A percentile compares a stretch with the other conserved stretches of the same genome.
Evolutionary conservation across 352 stramenopile species (phyloP).

Genomic region (Phytophthora foliorum): DNA sequence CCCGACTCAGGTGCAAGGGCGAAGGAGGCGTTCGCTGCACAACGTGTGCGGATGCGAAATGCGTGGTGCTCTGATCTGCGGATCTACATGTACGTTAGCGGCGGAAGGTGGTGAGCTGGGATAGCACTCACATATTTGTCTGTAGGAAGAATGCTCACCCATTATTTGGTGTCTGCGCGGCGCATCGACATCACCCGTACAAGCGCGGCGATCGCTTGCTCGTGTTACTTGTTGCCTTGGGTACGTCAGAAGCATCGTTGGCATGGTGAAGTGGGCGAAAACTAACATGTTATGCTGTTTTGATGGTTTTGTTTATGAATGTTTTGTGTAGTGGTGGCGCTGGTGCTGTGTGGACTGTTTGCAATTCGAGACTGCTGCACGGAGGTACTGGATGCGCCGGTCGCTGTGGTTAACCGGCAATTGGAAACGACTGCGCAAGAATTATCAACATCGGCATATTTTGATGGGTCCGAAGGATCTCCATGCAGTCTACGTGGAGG

Average conservation of each 20-base stretch:
- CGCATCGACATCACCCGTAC: constrained; percentile 67
- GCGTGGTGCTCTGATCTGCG: constrained; percentile 54
- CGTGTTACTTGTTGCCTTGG: constrained; percentile 53
- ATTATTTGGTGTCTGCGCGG: constrained; percentile 47
- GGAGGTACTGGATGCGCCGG: constrained; percentile 27
- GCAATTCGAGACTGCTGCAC: constrained; percentile 56
- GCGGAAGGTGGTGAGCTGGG: neutral
- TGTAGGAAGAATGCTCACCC: constrained; percentile 68
- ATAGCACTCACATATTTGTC: constrained; percentile 18
- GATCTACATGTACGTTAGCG: constrained; percentile 66
- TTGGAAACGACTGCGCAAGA: constrained; percentile 3
- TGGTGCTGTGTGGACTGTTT: constrained; percentile 55
- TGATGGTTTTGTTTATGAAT: constrained; percentile 8
- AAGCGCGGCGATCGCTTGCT: constrained; percentile 57
- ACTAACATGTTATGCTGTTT: constrained; percentile 10
- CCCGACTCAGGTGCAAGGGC: constrained; percentile 34
- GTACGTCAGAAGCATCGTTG: constrained; percentile 39
- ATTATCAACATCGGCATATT: neutral
- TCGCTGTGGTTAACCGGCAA: constrained; percentile 31
- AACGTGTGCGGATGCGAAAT: constrained; percentile 59
- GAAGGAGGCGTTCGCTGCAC: constrained; percentile 57
- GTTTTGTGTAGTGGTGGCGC: constrained; percentile 42
- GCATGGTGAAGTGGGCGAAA: neutral
- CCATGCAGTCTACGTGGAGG: constrained; percentile 11
- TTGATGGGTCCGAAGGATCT: neutral